A percentile compares a stretch with the other conserved stretches of the same genome.
Evolutionary conservation across 106 monocot species (phyloP).

Genomic region (Narthecium ossifragum): DNA sequence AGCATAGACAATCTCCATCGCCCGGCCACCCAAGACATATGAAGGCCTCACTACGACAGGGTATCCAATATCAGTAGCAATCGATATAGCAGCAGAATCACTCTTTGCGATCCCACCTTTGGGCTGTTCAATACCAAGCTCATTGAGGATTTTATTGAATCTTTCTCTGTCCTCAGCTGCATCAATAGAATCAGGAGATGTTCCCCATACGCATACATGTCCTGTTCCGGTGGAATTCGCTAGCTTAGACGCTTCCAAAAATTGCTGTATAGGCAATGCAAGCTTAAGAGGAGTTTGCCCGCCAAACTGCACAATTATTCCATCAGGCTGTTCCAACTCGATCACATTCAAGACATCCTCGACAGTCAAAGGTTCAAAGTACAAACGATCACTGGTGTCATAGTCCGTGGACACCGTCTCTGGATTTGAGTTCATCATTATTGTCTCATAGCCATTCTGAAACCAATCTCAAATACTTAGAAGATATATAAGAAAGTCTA

Average conservation of each 20-base stretch:
- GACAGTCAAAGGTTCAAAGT: slow-evolving; percentile 91
- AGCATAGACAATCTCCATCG: slow-evolving; percentile 93
- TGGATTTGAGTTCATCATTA: slow-evolving; percentile 99
- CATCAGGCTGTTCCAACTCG: slow-evolving; percentile 80
- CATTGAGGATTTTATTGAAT: slow-evolving; percentile 81
- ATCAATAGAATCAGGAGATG: slow-evolving; percentile 94
- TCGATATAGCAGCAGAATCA: slow-evolving; percentile 64
- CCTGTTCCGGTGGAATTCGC: slow-evolving; percentile 46
- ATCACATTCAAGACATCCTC: slow-evolving; percentile 94
- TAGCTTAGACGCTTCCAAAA: slow-evolving; percentile 56
- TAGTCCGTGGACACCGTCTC: slow-evolving; percentile 99
- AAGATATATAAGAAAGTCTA: no score
- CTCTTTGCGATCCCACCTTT: slow-evolving; percentile 95
- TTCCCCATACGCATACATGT: slow-evolving; percentile 79
- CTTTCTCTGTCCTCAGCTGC: slow-evolving; percentile 93
- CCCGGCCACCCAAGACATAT: slow-evolving; percentile 93
- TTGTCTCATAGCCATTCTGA: slow-evolving; percentile 89
- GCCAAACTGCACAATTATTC: slow-evolving; percentile 96
- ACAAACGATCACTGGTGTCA: slow-evolving; percentile 91
- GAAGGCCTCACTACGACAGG: slow-evolving; percentile 95
- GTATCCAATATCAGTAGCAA: slow-evolving; percentile 79
- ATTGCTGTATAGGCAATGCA: slow-evolving; percentile 73
- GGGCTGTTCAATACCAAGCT: slow-evolving; percentile 80
- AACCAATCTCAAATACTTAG: not conserved
- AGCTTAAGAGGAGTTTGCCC: slow-evolving; percentile 98